A percentile compares a stretch with the other conserved stretches of the same genome.
phyloP scores from a whole-genome alignment of 352 stramenopile genomes.

The Globisporangium barbulae region DNA sequence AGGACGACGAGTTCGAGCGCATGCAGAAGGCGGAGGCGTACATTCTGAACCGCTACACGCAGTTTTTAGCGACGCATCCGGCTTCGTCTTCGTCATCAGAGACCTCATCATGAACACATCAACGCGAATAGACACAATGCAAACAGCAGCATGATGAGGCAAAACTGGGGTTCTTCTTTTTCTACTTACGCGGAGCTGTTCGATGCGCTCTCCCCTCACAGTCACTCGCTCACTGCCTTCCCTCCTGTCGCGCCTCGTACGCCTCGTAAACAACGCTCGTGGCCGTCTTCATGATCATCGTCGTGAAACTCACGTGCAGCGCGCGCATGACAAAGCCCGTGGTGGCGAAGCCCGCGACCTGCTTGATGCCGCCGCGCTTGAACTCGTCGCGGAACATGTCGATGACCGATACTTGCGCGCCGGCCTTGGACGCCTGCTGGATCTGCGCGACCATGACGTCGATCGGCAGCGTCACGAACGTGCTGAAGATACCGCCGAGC shows the following conservation, averaged over 20 bases:
- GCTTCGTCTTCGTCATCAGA: not conserved
- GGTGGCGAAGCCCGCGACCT: constrained; percentile 76
- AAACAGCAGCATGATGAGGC: not conserved
- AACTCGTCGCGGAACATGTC: constrained; percentile 76
- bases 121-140: not conserved
- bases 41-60: constrained; percentile 51
- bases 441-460: constrained; percentile 94
- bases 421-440: constrained; percentile 89
- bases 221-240: not conserved
- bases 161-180: constrained; percentile 6
- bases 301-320: constrained; percentile 85
- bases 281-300: constrained; percentile 89
- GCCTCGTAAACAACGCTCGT: constrained; percentile 83
- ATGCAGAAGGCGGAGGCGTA: constrained; percentile 75
- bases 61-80: constrained; percentile 33
- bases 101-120: not conserved
- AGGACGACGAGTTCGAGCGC: constrained; percentile 66
- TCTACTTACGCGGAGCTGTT: constrained; percentile 4
- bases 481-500: constrained; percentile 74
- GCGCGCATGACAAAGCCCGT: constrained; percentile 75
- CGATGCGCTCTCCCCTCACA: constrained; percentile 2
- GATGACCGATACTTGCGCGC: constrained; percentile 72
- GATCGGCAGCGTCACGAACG: constrained; percentile 86
- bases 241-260: constrained; percentile 37
- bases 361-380: constrained; percentile 71